phyloP scores from a whole-genome alignment of 2,329 filamentous ascomycete species.

The Epichloe gansuensis region DNA sequence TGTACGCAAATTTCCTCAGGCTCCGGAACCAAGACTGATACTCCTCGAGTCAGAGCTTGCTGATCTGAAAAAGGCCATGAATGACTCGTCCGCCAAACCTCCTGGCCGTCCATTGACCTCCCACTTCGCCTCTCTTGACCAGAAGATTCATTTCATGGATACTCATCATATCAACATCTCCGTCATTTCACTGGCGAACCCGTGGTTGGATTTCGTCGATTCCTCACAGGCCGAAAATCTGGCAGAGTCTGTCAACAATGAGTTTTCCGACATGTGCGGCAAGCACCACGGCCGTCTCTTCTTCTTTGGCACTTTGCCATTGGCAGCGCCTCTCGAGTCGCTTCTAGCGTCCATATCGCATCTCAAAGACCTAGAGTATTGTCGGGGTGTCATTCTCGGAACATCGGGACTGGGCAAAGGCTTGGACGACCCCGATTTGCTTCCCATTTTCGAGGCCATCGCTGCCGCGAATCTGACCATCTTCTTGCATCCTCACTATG shows the following conservation, averaged over 20 bases:
- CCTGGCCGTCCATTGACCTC: slow-evolving; percentile 72
- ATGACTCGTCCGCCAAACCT: slow-evolving; percentile 41
- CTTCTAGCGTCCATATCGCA: slow-evolving; percentile 54
- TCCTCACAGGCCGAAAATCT: slow-evolving; percentile 46
- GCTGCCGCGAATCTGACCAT: slow-evolving; percentile 52
- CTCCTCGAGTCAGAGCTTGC: slow-evolving; percentile 42
- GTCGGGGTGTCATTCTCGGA: slow-evolving; percentile 78
- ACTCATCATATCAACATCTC: slow-evolving; percentile 69
- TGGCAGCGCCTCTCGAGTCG: slow-evolving; percentile 51
- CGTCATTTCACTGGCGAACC: slow-evolving; percentile 81
- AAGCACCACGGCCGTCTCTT: slow-evolving; percentile 56
- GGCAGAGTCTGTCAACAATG: slow-evolving; percentile 59
- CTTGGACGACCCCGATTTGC: slow-evolving; percentile 61
- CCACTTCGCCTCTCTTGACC: slow-evolving; percentile 66
- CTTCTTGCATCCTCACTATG: slow-evolving; percentile 89
- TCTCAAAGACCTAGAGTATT: slow-evolving; percentile 48
- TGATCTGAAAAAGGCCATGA: slow-evolving; percentile 34
- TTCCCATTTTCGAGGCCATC: slow-evolving; percentile 60
- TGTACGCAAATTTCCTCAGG: slow-evolving; percentile 49
- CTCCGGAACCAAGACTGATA: slow-evolving; percentile 49
- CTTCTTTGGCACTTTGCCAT: slow-evolving; percentile 70
- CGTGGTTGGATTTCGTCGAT: slow-evolving; percentile 78
- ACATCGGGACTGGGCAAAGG: slow-evolving; percentile 70
- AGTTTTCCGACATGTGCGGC: slow-evolving; percentile 61
- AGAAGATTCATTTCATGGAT: slow-evolving; percentile 83